phyloP scores from a whole-genome alignment of 1,284 basidiomycete genomes.

The Cutaneotrichosporon mucoides region DNA sequence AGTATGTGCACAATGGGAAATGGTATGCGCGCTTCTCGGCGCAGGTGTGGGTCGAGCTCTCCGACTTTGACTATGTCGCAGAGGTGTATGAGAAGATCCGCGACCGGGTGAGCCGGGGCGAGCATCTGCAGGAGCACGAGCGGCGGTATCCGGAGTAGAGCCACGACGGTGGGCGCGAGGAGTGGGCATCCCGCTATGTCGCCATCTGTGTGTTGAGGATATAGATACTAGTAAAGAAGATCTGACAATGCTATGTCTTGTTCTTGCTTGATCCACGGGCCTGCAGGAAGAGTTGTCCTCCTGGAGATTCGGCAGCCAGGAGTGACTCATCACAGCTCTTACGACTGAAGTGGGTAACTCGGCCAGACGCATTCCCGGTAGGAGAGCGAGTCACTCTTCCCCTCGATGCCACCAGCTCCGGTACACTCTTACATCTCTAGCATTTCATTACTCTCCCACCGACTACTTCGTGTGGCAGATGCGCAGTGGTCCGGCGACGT shows the following conservation, averaged over 20 bases:
- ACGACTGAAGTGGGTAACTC: too few relatives aligned
- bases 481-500: slow-evolving; percentile 74
- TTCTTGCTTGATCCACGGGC: too few relatives aligned
- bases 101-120: slow-evolving; percentile 20
- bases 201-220: too few relatives aligned
- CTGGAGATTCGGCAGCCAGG: too few relatives aligned
- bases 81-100: slow-evolving; percentile 33
- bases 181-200: background rate
- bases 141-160: background rate
- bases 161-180: background rate
- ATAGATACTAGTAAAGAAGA: too few relatives aligned
- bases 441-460: background rate
- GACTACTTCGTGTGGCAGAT: slow-evolving; percentile 88
- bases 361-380: too few relatives aligned
- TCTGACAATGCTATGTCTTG: too few relatives aligned
- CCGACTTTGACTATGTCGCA: slow-evolving; percentile 44
- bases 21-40: slow-evolving; percentile 70
- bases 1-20: slow-evolving; percentile 56
- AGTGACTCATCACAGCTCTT: too few relatives aligned
- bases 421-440: slow-evolving; percentile 2
- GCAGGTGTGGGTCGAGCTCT: slow-evolving; percentile 63
- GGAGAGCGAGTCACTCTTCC: too few relatives aligned
- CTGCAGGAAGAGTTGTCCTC: too few relatives aligned
- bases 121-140: slow-evolving; percentile 3
- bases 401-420: too few relatives aligned